phyloP scores from a whole-genome alignment of 2,329 filamentous ascomycete species.

The Pseudovirgaria hyperparasitica region DNA sequence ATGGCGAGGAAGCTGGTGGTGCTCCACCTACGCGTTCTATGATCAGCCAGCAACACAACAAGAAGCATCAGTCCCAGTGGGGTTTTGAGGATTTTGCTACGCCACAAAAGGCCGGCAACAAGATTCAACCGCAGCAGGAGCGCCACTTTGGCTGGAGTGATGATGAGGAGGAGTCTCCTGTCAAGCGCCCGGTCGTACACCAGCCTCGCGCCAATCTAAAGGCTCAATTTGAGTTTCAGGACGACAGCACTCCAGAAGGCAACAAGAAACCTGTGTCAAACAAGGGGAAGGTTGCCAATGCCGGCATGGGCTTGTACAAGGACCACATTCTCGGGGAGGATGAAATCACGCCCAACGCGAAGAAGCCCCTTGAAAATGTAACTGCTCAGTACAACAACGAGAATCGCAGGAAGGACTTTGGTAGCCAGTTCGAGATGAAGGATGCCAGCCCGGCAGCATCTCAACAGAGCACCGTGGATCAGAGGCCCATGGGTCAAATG shows the following conservation, averaged over 20 bases:
- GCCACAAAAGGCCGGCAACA: slow-evolving; percentile 59
- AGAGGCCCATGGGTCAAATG: slow-evolving; percentile 29
- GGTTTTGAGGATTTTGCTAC: slow-evolving; percentile 80
- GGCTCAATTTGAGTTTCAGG: slow-evolving; percentile 71
- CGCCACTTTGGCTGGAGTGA: slow-evolving; percentile 68
- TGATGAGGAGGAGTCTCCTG: slow-evolving; percentile 51
- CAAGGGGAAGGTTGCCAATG: slow-evolving; percentile 46
- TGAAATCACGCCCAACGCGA: slow-evolving; percentile 20
- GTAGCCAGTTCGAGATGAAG: slow-evolving; percentile 61
- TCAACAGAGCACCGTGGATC: slow-evolving; percentile 19
- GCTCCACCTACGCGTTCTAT: slow-evolving; percentile 18
- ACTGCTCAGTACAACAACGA: slow-evolving; percentile 63
- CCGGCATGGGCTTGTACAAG: slow-evolving; percentile 60
- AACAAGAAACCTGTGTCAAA: slow-evolving; percentile 21
- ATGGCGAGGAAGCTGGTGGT: slow-evolving; percentile 38
- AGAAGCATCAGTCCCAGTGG: slow-evolving; percentile 65
- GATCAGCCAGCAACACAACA: slow-evolving; percentile 12
- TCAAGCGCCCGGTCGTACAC: slow-evolving; percentile 43
- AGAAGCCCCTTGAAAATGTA: slow-evolving; percentile 47
- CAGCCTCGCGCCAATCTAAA: slow-evolving; percentile 69
- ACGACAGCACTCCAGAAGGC: slow-evolving; percentile 52
- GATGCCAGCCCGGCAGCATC: slow-evolving; percentile 48
- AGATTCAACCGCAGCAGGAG: slow-evolving; percentile 53
- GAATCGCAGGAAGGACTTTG: slow-evolving; percentile 64
- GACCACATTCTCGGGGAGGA: slow-evolving; percentile 55